Evolutionary conservation across 352 stramenopile genomes (phyloP).

Genomic region (Phytopythium mirpurense): DNA sequence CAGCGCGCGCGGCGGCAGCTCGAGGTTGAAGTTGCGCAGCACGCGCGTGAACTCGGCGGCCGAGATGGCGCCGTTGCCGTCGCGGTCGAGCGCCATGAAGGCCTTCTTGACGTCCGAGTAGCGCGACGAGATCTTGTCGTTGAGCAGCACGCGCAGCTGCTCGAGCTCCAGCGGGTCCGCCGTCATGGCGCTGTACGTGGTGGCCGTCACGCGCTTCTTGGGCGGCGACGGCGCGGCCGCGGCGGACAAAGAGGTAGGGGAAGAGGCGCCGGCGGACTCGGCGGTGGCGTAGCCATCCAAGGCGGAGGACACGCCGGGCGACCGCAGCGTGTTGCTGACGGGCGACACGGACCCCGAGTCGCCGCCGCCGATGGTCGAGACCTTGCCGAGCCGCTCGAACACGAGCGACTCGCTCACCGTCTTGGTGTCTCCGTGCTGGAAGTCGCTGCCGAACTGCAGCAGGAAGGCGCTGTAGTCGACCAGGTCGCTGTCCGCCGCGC

Average conservation of each 20-base stretch:
- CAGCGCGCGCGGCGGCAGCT: conserved; percentile 32
- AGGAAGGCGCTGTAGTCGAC: conserved; percentile 72
- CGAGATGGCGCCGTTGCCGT: conserved; percentile 40
- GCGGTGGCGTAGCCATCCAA: conserved; percentile 16
- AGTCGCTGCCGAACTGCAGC: conserved; percentile 48
- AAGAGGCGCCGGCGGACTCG: no score
- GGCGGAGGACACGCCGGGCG: conserved; percentile 32
- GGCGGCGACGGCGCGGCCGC: no score
- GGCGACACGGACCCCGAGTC: conserved; percentile 6
- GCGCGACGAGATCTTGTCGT: conserved; percentile 38
- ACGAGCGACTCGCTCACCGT: conserved; percentile 59
- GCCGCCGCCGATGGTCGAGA: conserved; percentile 10
- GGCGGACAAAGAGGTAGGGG: no score
- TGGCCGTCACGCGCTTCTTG: conserved; percentile 1
- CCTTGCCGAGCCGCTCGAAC: conserved; percentile 21
- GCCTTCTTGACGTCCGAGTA: conserved; percentile 41
- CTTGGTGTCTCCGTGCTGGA: conserved; percentile 63
- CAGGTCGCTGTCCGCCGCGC: conserved; percentile 12
- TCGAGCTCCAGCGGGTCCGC: conserved; percentile 39
- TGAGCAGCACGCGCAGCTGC: conserved; percentile 56
- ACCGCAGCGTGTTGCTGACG: conserved; percentile 47
- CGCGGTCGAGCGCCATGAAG: conserved; percentile 39
- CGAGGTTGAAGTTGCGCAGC: conserved; percentile 41
- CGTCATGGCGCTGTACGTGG: conserved; percentile 2
- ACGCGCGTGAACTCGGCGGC: conserved; percentile 39